Percentiles rank a stretch among this genome's conserved stretches.
Conservation (phyloP, 73 alveolate genomes). For the Blepharisma japonicum region DNA sequence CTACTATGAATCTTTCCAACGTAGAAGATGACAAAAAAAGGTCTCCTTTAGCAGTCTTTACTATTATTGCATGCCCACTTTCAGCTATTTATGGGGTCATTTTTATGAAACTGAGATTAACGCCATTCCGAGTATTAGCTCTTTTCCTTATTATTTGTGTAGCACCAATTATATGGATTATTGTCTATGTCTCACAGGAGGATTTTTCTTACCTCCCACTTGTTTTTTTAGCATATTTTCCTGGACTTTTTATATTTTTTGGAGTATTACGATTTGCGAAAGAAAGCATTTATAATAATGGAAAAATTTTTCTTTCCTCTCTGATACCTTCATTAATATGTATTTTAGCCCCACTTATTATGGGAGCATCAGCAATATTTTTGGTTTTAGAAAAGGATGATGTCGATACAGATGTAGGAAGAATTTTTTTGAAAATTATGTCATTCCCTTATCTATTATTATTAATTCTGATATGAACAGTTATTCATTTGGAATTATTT, state of each 20-base stretch:
- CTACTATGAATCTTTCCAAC: too few species aligned
- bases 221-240: slow-evolving; percentile 1
- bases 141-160: neutral
- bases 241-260: neutral
- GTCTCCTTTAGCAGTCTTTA: neutral
- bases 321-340: neutral
- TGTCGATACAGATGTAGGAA: neutral
- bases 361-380: neutral
- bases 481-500: neutral
- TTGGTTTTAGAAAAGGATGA: neutral
- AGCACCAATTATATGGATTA: neutral
- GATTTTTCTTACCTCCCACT: neutral
- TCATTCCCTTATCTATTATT: neutral
- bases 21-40: neutral
- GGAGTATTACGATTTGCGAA: neutral
- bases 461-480: neutral
- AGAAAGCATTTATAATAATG: neutral
- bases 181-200: neutral
- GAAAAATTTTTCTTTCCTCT: neutral
- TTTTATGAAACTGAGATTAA: neutral
- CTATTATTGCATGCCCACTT: neutral
- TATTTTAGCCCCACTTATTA: neutral
- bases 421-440: neutral
- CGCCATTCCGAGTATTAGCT: neutral
- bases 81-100: neutral